Evolutionary conservation across 169 alveolate species (phyloP).

Genomic region (Toxoplasma gondii): DNA sequence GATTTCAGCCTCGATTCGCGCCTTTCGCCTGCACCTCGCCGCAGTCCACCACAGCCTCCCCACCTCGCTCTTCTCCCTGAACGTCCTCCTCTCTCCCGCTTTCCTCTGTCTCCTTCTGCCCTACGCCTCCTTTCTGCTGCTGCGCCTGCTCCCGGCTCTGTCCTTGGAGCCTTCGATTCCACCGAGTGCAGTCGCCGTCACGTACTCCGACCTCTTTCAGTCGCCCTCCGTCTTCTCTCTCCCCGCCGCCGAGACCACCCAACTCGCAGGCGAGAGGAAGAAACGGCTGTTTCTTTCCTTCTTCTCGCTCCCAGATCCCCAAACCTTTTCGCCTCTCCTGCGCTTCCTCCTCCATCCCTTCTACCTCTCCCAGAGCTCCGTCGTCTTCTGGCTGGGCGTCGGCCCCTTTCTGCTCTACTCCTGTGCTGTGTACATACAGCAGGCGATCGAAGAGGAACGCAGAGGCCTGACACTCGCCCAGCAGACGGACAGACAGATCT

Average conservation of each 20-base stretch:
- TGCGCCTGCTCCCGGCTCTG: neutral
- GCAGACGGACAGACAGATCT: neutral
- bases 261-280: neutral
- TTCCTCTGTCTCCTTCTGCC: neutral
- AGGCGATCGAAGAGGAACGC: neutral
- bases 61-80: neutral
- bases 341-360: constrained; percentile 42
- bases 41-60: neutral
- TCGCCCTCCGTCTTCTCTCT: neutral
- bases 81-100: neutral
- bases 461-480: neutral
- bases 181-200: neutral
- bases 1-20: neutral
- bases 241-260: neutral
- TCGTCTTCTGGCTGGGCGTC: constrained; percentile 30
- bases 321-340: neutral
- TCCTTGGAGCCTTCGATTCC: neutral
- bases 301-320: neutral
- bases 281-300: neutral
- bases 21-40: constrained; percentile 38
- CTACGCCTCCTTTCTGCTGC: neutral
- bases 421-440: neutral
- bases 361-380: constrained; percentile 16
- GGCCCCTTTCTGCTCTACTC: constrained; percentile 43
- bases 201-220: neutral